A percentile compares a stretch with the other conserved stretches of the same genome.
These are phyloP conservation scores for Talaromyces adpressus DNA, from an alignment of 495 filamentous ascomycete species.

Conservation along the genomic window DNA sequence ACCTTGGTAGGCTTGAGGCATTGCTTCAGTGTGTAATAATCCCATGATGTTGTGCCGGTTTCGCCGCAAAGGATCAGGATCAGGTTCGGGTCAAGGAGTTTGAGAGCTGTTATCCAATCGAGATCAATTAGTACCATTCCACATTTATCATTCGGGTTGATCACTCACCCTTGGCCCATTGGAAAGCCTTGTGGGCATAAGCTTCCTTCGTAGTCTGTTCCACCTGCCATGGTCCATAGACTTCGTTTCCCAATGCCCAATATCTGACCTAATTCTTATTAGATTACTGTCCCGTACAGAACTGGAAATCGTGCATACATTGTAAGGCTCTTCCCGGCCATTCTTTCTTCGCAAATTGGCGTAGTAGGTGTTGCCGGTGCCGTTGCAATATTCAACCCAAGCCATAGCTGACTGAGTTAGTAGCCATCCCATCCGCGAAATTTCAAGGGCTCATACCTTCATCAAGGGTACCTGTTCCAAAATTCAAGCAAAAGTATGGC, in stretches of 20 bases:
- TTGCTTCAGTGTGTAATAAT: slow-evolving; percentile 61
- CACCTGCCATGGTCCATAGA: slow-evolving; percentile 76
- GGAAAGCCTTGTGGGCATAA: slow-evolving; percentile 67
- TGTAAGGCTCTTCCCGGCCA: slow-evolving; percentile 65
- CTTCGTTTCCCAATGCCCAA: slow-evolving; percentile 67
- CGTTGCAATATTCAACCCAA: slow-evolving; percentile 81
- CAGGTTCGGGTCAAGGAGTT: slow-evolving; percentile 63
- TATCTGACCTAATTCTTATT: slow-evolving; percentile 44
- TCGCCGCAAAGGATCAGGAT: slow-evolving; percentile 65
- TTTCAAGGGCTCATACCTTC: slow-evolving; percentile 42
- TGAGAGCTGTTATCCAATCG: slow-evolving; percentile 43
- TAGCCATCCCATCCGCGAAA: neutral
- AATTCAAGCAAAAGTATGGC: slow-evolving; percentile 70
- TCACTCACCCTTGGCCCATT: slow-evolving; percentile 61
- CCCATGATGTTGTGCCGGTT: slow-evolving; percentile 61
- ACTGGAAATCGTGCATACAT: slow-evolving; percentile 26
- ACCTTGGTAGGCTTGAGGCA: slow-evolving; percentile 41
- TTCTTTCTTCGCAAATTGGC: slow-evolving; percentile 69
- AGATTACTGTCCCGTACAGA: slow-evolving; percentile 5
- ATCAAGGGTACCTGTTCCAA: slow-evolving; percentile 69
- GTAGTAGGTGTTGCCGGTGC: slow-evolving; percentile 64
- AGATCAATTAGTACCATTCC: neutral
- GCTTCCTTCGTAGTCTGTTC: slow-evolving; percentile 66
- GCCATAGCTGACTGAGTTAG: slow-evolving; percentile 42
- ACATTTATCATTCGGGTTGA: neutral